These are phyloP conservation scores for Breynia disticha DNA, from an alignment of 441 rosid species.

Conservation along the genomic window DNA sequence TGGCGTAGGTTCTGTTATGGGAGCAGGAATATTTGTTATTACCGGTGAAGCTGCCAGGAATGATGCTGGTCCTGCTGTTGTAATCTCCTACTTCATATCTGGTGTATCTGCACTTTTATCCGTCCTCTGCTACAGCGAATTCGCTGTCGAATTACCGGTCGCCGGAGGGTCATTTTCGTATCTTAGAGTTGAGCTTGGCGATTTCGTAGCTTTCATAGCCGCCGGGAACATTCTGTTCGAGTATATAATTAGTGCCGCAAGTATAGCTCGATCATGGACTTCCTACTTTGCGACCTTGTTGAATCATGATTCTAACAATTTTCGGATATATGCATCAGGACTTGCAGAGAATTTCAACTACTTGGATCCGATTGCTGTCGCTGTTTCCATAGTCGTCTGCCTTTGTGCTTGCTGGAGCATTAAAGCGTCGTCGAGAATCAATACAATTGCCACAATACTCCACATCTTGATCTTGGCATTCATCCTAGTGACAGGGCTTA, in stretches of 20 bases:
- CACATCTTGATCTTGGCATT: slow-evolving; percentile 38
- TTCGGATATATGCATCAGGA: slow-evolving; percentile 31
- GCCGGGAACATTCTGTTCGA: slow-evolving; percentile 79
- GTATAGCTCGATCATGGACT: slow-evolving; percentile 74
- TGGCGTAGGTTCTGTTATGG: slow-evolving; percentile 65
- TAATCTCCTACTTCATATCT: slow-evolving; percentile 51
- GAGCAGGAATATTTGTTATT: slow-evolving; percentile 75
- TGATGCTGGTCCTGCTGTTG: slow-evolving; percentile 58
- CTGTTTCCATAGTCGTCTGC: slow-evolving; percentile 25
- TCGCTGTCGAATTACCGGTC: slow-evolving; percentile 56
- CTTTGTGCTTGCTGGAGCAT: slow-evolving; percentile 41
- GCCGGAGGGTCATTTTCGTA: slow-evolving; percentile 77
- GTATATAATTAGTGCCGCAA: slow-evolving; percentile 50
- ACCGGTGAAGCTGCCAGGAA: slow-evolving; percentile 60
- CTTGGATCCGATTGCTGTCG: slow-evolving; percentile 59
- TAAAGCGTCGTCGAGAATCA: slow-evolving; percentile 50
- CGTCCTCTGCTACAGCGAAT: slow-evolving; percentile 71
- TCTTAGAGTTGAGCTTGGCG: slow-evolving; percentile 73
- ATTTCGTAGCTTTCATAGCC: slow-evolving; percentile 59
- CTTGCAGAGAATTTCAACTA: slow-evolving; percentile 33
- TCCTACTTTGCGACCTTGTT: slow-evolving; percentile 61
- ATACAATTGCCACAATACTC: slow-evolving; percentile 38
- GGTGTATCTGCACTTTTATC: slow-evolving; percentile 59
- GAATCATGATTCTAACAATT: slow-evolving; percentile 34
- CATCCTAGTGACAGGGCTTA: slow-evolving; percentile 46